Conservation (phyloP, 1,284 basidiomycete genomes). For the Gomphus bonarii region DNA sequence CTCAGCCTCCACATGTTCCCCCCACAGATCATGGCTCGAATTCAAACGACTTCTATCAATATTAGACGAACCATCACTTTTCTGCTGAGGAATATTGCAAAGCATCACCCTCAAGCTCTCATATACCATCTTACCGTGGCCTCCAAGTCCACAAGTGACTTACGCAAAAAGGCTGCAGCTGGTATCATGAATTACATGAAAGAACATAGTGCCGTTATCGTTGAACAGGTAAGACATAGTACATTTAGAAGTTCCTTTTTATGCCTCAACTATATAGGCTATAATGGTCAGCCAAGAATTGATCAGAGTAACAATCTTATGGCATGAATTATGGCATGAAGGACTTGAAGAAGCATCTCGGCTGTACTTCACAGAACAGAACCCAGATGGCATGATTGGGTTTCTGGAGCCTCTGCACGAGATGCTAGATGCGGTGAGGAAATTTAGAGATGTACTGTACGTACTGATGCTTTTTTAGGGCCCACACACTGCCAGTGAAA, state of each 20-base stretch:
- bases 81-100: slow-evolving; percentile 87
- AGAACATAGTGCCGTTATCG: slow-evolving; percentile 83
- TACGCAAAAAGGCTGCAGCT: slow-evolving; percentile 77
- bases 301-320: slow-evolving; percentile 94
- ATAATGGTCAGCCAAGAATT: slow-evolving; percentile 89
- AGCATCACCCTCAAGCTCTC: slow-evolving; percentile 94
- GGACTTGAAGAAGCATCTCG: slow-evolving; percentile 96
- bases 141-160: slow-evolving; percentile 85
- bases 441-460: background rate
- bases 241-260: background rate
- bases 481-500: slow-evolving; percentile 90
- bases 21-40: slow-evolving; percentile 88
- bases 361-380: slow-evolving; percentile 97
- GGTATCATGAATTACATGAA: slow-evolving; percentile 91
- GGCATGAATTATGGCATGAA: slow-evolving; percentile 99
- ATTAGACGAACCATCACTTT: slow-evolving; percentile 88
- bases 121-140: slow-evolving; percentile 97
- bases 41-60: slow-evolving; percentile 85
- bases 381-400: slow-evolving; percentile 96
- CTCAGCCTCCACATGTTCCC: background rate
- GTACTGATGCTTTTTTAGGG: slow-evolving; percentile 38
- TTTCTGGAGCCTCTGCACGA: slow-evolving; percentile 92
- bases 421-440: slow-evolving; percentile 74
- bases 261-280: slow-evolving; percentile 38
- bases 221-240: slow-evolving; percentile 59